These are phyloP conservation scores for Chimonanthus praecox DNA, from an alignment of 164 flowering plant genomes.

Conservation along the genomic window DNA sequence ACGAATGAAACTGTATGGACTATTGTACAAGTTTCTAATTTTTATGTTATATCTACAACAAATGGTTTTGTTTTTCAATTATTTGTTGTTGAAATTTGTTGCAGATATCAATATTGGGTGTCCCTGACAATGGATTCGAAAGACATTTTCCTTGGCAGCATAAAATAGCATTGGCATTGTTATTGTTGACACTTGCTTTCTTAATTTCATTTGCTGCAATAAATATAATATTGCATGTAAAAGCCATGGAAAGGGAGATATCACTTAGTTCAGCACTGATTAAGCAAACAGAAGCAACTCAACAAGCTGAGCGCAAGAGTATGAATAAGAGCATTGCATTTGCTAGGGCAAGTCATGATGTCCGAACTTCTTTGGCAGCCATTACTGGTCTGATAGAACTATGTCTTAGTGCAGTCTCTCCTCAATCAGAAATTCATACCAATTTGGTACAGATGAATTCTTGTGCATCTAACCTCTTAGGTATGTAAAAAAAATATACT, in stretches of 20 bases:
- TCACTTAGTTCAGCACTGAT: conserved; percentile 38
- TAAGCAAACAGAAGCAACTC: conserved; percentile 71
- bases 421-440: conserved; percentile 31
- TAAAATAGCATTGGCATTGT: conserved; percentile 19
- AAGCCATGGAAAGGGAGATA: conserved; percentile 41
- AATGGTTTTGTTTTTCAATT: neutral
- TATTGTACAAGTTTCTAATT: neutral
- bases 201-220: conserved; percentile 25
- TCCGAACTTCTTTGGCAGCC: conserved; percentile 59
- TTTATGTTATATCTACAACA: neutral
- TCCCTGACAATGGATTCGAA: conserved; percentile 23
- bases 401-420: conserved; percentile 16
- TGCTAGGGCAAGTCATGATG: conserved; percentile 77
- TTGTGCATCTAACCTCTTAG: conserved; percentile 46
- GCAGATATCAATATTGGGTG: conserved; percentile 40
- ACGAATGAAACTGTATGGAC: neutral
- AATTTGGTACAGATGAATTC: conserved; percentile 42
- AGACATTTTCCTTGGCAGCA: conserved; percentile 18
- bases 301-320: conserved; percentile 81
- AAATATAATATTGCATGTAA: conserved; percentile 15
- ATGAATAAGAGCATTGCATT: conserved; percentile 70
- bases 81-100: neutral
- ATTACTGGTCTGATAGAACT: conserved; percentile 49
- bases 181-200: conserved; percentile 16
- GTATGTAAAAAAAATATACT: conserved; percentile 28